A percentile compares a stretch with the other conserved stretches of the same genome.
Conservation (phyloP, 179 eudicot genomes). For the Beta lomatogona region DNA sequence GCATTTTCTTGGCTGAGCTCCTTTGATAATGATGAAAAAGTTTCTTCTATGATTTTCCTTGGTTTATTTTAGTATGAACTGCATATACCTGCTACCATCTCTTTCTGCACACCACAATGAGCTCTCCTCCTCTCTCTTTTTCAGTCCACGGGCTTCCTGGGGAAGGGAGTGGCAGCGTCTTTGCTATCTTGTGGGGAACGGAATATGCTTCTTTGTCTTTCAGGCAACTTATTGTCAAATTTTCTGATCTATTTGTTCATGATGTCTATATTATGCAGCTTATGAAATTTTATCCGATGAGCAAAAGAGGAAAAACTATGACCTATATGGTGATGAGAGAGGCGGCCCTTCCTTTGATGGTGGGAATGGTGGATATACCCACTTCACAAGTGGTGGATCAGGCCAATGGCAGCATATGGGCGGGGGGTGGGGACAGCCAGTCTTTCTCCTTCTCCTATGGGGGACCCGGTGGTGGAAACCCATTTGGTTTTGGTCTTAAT, state of each 20-base stretch:
- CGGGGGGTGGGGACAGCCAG: slow-evolving; percentile 42
- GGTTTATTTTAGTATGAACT: background rate
- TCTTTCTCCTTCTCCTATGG: slow-evolving; percentile 94
- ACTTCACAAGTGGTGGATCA: slow-evolving; percentile 78
- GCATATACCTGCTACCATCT: background rate
- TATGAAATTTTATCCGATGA: slow-evolving; percentile 92
- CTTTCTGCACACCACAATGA: background rate
- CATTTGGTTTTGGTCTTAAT: slow-evolving; percentile 69
- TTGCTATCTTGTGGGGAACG: background rate
- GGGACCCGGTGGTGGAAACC: slow-evolving; percentile 54
- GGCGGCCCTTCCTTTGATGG: slow-evolving; percentile 77
- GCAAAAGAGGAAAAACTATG: slow-evolving; percentile 88
- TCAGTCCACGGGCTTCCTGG: background rate
- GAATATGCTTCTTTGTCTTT: background rate
- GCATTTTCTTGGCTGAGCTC: background rate
- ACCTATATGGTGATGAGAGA: slow-evolving; percentile 83
- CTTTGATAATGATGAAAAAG: background rate
- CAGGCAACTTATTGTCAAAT: background rate
- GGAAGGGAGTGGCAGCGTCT: background rate
- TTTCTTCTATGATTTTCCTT: background rate
- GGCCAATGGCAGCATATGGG: slow-evolving; percentile 76
- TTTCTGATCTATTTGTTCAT: background rate
- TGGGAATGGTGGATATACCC: slow-evolving; percentile 59
- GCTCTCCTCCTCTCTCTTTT: background rate
- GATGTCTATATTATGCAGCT: slow-evolving; percentile 50